Conservation (phyloP, 768 basidiomycete genomes). For the Botryobasidium botryosum region DNA sequence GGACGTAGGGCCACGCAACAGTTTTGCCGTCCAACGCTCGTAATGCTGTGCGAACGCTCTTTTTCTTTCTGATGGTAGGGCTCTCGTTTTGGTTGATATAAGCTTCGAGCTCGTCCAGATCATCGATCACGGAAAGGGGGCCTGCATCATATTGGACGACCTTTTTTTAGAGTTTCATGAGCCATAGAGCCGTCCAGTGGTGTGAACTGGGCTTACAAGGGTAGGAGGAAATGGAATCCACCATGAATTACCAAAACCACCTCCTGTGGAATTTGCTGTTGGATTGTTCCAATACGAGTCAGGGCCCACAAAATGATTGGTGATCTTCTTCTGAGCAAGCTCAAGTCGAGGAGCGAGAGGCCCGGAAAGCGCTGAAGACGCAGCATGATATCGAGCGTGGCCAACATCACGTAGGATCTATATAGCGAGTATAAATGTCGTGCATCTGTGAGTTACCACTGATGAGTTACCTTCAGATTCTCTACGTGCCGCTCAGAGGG, state of each 20-base stretch:
- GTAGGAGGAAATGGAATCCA: constrained; percentile 68
- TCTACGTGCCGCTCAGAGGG: constrained; percentile 60
- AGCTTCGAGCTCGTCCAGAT: constrained; percentile 32
- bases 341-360: constrained; percentile 31
- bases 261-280: too few relatives aligned
- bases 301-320: constrained; percentile 43
- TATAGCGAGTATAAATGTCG: neutral
- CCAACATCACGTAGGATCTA: constrained; percentile 67
- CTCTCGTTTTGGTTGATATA: constrained; percentile 48
- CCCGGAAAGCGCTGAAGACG: constrained; percentile 30
- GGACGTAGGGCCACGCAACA: constrained; percentile 47
- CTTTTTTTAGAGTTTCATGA: constrained; percentile 19
- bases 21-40: constrained; percentile 46
- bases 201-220: constrained; percentile 25
- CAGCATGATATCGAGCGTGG: constrained; percentile 33
- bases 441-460: neutral
- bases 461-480: constrained; percentile 44
- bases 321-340: constrained; percentile 34
- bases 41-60: constrained; percentile 44
- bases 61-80: constrained; percentile 29
- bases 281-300: constrained; percentile 46
- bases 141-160: constrained; percentile 56
- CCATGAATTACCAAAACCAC: constrained; percentile 57
- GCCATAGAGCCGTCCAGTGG: constrained; percentile 4
- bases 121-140: constrained; percentile 29